Evolutionary conservation across 371 early-diverging fungal species (phyloP).

Genomic region (Mortierella sp.): DNA sequence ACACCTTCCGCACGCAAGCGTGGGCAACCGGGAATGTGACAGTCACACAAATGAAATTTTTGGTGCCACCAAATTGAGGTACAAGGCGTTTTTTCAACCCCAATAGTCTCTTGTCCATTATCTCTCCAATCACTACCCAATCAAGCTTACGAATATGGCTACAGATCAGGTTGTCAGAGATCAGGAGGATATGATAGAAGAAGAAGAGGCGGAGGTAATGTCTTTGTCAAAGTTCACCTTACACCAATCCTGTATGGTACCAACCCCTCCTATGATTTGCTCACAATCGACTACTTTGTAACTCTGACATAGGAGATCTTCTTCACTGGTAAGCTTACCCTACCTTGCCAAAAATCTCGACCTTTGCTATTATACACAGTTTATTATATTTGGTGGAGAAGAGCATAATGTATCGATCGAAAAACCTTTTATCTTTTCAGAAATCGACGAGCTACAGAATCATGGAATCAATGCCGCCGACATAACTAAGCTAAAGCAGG

Average conservation of each 20-base stretch:
- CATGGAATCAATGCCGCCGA: constrained; percentile 86
- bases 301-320: constrained; percentile 33
- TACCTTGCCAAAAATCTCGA: background rate
- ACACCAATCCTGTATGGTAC: too few relatives aligned
- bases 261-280: too few relatives aligned
- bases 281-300: background rate
- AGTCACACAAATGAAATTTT: background rate
- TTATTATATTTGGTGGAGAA: background rate
- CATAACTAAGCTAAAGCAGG: constrained; percentile 84
- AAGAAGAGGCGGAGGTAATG: constrained; percentile 40
- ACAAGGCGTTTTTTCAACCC: background rate
- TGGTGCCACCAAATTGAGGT: background rate
- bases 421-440: constrained; percentile 6
- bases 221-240: background rate
- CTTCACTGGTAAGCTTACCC: constrained; percentile 36
- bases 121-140: background rate
- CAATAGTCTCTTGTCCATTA: background rate
- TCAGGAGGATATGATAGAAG: constrained; percentile 27
- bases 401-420: background rate
- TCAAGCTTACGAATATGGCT: background rate
- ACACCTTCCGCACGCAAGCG: background rate
- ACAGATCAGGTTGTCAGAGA: constrained; percentile 55
- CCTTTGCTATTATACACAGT: background rate
- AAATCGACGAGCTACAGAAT: constrained; percentile 60
- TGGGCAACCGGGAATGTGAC: background rate